These are phyloP conservation scores for Heliosperma pusillum DNA, from an alignment of 148 eudicot genomes.

Conservation along the genomic window DNA sequence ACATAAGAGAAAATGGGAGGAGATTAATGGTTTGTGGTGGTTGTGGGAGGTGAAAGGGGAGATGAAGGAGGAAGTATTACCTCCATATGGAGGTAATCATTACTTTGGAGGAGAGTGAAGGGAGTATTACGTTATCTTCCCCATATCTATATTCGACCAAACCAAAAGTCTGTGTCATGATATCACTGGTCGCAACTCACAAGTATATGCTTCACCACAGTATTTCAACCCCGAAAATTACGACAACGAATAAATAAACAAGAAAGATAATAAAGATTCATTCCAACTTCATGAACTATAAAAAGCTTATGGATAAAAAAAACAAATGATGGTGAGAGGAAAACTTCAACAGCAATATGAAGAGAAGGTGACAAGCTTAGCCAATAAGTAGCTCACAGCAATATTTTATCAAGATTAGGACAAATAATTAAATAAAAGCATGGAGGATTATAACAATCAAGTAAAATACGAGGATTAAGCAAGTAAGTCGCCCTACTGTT, in stretches of 20 bases:
- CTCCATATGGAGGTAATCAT: no score
- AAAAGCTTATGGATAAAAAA: not conserved
- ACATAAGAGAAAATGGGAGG: no score
- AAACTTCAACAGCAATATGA: conserved; percentile 10
- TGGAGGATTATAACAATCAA: not conserved
- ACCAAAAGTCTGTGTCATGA: conserved; percentile 5
- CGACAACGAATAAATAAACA: not conserved
- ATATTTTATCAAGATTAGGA: conserved; percentile 3
- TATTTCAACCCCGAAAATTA: not conserved
- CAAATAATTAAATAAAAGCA: conserved; percentile 14
- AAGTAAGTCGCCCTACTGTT: conserved; percentile 18
- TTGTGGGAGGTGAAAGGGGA: no score
- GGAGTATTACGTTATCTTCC: no score
- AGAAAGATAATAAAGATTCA: not conserved
- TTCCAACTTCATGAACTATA: not conserved
- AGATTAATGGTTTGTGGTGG: no score
- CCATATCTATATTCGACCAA: no score
- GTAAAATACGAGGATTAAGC: not conserved
- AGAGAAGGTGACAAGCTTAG: conserved; percentile 2
- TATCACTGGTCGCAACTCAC: not conserved
- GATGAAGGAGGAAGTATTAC: no score
- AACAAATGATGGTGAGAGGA: not conserved
- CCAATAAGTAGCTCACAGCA: conserved; percentile 5
- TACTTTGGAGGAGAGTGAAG: no score
- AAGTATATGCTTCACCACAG: not conserved